A percentile compares a stretch with the other conserved stretches of the same genome.
These are phyloP conservation scores for Moesziomyces sp. DNA, from an alignment of 1,284 basidiomycete genomes.

Conservation along the genomic window DNA sequence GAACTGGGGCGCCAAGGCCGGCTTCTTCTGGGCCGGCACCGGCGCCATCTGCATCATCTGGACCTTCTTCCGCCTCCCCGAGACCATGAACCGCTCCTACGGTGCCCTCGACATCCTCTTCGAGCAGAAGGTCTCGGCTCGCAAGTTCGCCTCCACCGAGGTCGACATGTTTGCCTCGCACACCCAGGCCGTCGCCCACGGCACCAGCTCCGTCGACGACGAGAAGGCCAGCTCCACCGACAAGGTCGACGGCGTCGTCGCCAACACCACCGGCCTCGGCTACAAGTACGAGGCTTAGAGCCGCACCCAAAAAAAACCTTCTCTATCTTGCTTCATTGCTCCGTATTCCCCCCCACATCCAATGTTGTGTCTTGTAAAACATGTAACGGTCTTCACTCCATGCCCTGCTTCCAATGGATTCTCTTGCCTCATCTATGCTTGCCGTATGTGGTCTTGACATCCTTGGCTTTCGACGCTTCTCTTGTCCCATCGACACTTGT, in stretches of 20 bases:
- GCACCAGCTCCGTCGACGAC: constrained; percentile 16
- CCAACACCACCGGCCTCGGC: constrained; percentile 34
- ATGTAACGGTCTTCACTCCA: too few species aligned
- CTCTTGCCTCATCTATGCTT: too few species aligned
- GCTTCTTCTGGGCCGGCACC: constrained; percentile 69
- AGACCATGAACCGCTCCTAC: constrained; percentile 69
- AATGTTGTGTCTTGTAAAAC: too few species aligned
- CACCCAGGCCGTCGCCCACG: constrained; percentile 11
- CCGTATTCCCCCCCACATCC: too few species aligned
- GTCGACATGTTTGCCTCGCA: constrained; percentile 59
- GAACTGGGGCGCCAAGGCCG: constrained; percentile 69
- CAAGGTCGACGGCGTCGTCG: constrained; percentile 33
- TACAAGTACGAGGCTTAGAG: constrained; percentile 40
- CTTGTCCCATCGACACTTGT: too few species aligned
- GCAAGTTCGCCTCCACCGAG: constrained; percentile 67
- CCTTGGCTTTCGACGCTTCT: too few species aligned
- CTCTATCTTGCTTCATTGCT: not conserved
- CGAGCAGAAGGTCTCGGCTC: constrained; percentile 63
- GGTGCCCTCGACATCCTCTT: constrained; percentile 70
- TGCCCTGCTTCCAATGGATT: too few species aligned
- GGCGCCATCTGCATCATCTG: constrained; percentile 68
- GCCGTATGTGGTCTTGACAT: too few species aligned
- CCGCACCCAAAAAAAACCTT: not conserved
- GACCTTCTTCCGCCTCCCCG: constrained; percentile 67
- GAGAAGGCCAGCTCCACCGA: constrained; percentile 36